Conservation (phyloP, 164 flowering plant species). For the Tetracentron sinense region DNA sequence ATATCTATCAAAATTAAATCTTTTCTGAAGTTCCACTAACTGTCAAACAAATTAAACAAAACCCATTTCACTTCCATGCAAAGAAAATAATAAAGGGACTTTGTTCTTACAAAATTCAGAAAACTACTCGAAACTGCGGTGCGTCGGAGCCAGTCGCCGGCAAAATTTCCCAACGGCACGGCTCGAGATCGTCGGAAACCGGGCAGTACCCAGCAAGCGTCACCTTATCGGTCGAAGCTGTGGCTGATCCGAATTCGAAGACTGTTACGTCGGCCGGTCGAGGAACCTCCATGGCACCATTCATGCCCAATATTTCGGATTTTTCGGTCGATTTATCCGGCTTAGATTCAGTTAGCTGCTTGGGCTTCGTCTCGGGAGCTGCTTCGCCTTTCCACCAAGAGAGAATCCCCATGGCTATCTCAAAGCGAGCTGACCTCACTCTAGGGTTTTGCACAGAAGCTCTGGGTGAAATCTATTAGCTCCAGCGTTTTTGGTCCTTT, state of each 20-base stretch:
- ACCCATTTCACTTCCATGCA: constrained; percentile 1
- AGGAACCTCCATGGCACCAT: constrained; percentile 76
- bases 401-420: constrained; percentile 54
- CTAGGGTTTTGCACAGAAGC: constrained; percentile 11
- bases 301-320: constrained; percentile 51
- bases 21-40: background rate
- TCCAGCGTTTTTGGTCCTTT: too few species aligned
- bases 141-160: constrained; percentile 57
- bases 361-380: constrained; percentile 15
- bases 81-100: background rate
- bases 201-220: constrained; percentile 93
- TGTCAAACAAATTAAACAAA: background rate
- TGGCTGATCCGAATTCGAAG: constrained; percentile 87
- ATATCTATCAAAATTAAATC: background rate
- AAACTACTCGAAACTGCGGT: constrained; percentile 87
- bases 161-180: constrained; percentile 88
- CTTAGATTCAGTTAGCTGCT: constrained; percentile 18
- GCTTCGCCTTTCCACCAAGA: constrained; percentile 53
- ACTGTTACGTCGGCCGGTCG: constrained; percentile 50
- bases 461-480: too few species aligned
- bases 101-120: constrained; percentile 34
- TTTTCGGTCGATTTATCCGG: constrained; percentile 12
- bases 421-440: background rate
- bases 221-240: constrained; percentile 66
- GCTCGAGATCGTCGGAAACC: constrained; percentile 93